Evolutionary conservation across 495 filamentous ascomycete species (phyloP).

Genomic region (Bathelium albidoporum): DNA sequence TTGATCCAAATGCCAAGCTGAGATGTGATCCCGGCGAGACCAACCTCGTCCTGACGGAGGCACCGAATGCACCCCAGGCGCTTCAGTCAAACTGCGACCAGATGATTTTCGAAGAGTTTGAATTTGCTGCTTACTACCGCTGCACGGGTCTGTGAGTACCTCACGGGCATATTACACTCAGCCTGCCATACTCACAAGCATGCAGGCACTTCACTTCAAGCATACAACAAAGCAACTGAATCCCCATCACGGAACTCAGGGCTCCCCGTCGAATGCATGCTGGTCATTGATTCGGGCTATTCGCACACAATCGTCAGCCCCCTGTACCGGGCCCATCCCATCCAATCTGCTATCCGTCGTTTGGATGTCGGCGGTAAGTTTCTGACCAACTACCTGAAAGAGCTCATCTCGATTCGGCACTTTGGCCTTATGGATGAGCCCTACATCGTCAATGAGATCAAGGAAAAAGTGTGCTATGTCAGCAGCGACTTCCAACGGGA

Average conservation of each 20-base stretch:
- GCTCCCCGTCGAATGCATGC: conserved; percentile 65
- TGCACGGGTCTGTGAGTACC: conserved; percentile 50
- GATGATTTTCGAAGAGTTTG: conserved; percentile 95
- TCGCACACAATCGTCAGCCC: conserved; percentile 92
- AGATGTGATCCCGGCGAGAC: conserved; percentile 70
- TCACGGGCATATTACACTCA: background rate
- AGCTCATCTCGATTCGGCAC: conserved; percentile 78
- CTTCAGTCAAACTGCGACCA: conserved; percentile 88
- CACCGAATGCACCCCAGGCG: conserved; percentile 71
- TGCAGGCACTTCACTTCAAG: conserved; percentile 62
- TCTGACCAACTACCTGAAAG: conserved; percentile 88
- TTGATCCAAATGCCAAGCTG: conserved; percentile 59
- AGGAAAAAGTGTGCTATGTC: conserved; percentile 80
- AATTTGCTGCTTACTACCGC: conserved; percentile 78
- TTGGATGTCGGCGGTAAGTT: conserved; percentile 89
- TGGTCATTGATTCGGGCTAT: conserved; percentile 85
- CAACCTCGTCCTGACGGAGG: conserved; percentile 74
- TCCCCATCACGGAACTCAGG: conserved; percentile 23
- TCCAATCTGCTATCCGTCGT: conserved; percentile 73
- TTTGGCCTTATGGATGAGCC: conserved; percentile 92
- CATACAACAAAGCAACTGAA: conserved; percentile 61
- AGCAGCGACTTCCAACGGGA: conserved; percentile 64
- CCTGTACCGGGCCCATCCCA: conserved; percentile 64
- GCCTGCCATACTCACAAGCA: background rate
- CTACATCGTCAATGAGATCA: conserved; percentile 89